phyloP scores from a whole-genome alignment of 2,329 filamentous ascomycete genomes.

The Zymoseptoria tritici region DNA sequence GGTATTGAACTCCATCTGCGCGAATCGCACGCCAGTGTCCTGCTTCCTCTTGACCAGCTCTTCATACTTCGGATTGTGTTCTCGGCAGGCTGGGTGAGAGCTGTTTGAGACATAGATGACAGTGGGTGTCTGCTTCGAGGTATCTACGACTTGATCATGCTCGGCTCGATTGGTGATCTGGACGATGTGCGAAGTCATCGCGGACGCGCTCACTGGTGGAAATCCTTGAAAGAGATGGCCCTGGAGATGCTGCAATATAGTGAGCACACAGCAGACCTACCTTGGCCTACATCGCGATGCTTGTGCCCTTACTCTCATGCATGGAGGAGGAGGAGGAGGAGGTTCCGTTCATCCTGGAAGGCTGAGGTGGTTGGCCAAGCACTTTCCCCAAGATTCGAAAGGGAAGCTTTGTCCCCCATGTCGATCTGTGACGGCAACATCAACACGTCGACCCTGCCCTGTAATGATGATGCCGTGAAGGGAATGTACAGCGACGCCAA shows the following conservation, averaged over 20 bases:
- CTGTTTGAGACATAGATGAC: constrained; percentile 41
- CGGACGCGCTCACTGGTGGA: not conserved
- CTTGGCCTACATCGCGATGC: not conserved
- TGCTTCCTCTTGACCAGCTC: constrained; percentile 6
- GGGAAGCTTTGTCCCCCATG: not conserved
- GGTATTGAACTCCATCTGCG: constrained; percentile 14
- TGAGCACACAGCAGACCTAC: no score
- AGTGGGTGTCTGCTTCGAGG: constrained; percentile 18
- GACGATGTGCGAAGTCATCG: constrained; percentile 4
- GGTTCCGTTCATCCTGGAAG: constrained; percentile 1
- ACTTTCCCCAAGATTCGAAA: not conserved
- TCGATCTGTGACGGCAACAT: not conserved
- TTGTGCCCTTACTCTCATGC: no score
- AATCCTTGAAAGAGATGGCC: not conserved
- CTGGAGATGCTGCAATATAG: not conserved
- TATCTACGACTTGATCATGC: constrained; percentile 17
- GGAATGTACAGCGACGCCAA: not conserved
- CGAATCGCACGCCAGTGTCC: constrained; percentile 9
- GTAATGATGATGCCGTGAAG: not conserved
- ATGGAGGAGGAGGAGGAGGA: not conserved
- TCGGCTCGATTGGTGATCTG: constrained; percentile 10
- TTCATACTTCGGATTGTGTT: constrained; percentile 13
- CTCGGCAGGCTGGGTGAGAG: constrained; percentile 13
- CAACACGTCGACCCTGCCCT: not conserved
- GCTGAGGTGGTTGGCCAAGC: not conserved